Percentiles rank a stretch among this genome's conserved stretches.
Evolutionary conservation across 2,329 filamentous ascomycete species (phyloP).

Genomic region (Macrophomina tecta): DNA sequence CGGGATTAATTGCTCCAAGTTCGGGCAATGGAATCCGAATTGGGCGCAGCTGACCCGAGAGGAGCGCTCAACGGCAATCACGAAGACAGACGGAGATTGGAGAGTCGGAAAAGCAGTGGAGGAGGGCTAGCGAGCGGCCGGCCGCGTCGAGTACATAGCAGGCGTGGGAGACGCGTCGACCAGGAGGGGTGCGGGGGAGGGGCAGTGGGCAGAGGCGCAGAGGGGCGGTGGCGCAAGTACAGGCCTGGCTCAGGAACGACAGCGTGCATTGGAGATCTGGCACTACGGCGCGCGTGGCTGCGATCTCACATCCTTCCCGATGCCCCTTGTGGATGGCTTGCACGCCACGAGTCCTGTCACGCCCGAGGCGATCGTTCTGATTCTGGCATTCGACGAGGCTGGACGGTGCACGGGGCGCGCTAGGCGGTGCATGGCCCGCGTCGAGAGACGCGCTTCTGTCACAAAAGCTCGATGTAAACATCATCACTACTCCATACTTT

Average conservation of each 20-base stretch:
- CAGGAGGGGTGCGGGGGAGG: slow-evolving; percentile 18
- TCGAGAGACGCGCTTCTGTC: slow-evolving; percentile 6
- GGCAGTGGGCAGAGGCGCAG: not conserved
- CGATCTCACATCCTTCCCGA: slow-evolving; percentile 16
- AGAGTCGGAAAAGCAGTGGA: not conserved
- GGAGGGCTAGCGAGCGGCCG: not conserved
- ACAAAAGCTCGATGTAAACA: slow-evolving; percentile 13
- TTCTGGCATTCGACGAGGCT: slow-evolving; percentile 1
- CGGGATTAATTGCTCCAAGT: slow-evolving; percentile 4
- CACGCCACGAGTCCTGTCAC: slow-evolving; percentile 2
- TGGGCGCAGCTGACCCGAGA: not conserved
- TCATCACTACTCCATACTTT: slow-evolving; percentile 1
- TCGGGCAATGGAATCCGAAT: slow-evolving; percentile 26
- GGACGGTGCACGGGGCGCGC: slow-evolving; percentile 2
- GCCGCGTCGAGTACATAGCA: not conserved
- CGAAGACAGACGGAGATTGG: not conserved
- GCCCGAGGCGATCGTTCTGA: not conserved
- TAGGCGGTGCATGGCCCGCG: not conserved
- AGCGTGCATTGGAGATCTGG: slow-evolving; percentile 10
- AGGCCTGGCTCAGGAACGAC: slow-evolving; percentile 8
- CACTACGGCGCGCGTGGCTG: slow-evolving; percentile 6
- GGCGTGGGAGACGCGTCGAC: slow-evolving; percentile 17
- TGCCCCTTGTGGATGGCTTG: slow-evolving; percentile 1
- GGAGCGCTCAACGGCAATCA: not conserved
- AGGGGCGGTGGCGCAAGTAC: not conserved